Evolutionary conservation across 2,329 filamentous ascomycete genomes (phyloP).

Genomic region (Fusarium aywerte): DNA sequence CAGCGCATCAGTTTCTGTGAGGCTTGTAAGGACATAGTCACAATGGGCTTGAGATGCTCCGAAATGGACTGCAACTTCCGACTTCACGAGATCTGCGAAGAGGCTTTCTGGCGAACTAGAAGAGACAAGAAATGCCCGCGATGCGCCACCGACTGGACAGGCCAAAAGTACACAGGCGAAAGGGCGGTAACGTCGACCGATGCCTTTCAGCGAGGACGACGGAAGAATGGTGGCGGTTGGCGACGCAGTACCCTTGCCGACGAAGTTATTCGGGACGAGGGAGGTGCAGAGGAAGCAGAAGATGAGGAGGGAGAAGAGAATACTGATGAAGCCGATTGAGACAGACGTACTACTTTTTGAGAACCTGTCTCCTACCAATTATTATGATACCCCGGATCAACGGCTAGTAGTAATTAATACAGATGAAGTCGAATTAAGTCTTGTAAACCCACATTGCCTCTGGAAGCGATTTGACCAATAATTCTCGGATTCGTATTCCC

Average conservation of each 20-base stretch:
- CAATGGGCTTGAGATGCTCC: slow-evolving; percentile 80
- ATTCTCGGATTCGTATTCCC: slow-evolving; percentile 30
- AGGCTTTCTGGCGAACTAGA: slow-evolving; percentile 76
- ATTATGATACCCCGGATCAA: slow-evolving; percentile 40
- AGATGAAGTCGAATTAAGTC: slow-evolving; percentile 21
- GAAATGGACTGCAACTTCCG: slow-evolving; percentile 74
- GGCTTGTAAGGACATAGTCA: slow-evolving; percentile 90
- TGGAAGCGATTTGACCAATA: slow-evolving; percentile 5
- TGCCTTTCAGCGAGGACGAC: slow-evolving; percentile 58
- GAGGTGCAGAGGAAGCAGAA: slow-evolving; percentile 41
- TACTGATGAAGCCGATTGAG: slow-evolving; percentile 31
- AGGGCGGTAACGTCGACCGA: slow-evolving; percentile 65
- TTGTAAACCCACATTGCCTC: background rate
- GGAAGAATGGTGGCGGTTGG: slow-evolving; percentile 48
- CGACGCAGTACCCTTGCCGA: slow-evolving; percentile 51
- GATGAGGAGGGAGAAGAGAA: slow-evolving; percentile 40
- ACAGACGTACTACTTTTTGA: background rate
- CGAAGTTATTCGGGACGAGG: slow-evolving; percentile 49
- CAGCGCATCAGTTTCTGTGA: slow-evolving; percentile 87
- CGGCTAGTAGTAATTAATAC: slow-evolving; percentile 2
- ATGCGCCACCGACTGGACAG: slow-evolving; percentile 64
- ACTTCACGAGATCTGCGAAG: slow-evolving; percentile 80
- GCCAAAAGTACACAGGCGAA: slow-evolving; percentile 64
- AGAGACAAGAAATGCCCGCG: slow-evolving; percentile 72
- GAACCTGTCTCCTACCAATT: slow-evolving; percentile 3